Percentiles rank a stretch among this genome's conserved stretches.
Evolutionary conservation across 257 asterid species (phyloP).

Genomic region (Petunia axillaris): DNA sequence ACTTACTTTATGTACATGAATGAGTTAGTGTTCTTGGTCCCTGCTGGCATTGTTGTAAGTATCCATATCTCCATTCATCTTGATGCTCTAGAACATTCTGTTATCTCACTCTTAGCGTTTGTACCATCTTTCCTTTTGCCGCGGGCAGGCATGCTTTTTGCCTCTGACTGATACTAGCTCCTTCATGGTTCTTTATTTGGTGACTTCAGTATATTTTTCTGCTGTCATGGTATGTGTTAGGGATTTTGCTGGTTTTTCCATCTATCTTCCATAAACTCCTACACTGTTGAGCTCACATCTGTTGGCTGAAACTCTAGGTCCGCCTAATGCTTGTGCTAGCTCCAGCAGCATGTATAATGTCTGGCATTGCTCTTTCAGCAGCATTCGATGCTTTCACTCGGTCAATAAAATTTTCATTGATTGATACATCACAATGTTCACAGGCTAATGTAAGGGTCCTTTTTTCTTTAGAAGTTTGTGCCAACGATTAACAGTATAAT

Average conservation of each 20-base stretch:
- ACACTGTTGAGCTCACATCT: not conserved
- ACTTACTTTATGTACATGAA: conserved; percentile 98
- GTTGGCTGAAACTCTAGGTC: conserved; percentile 59
- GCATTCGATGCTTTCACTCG: conserved; percentile 87
- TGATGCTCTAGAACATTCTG: conserved; percentile 12
- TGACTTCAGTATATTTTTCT: conserved; percentile 95
- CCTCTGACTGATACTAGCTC: conserved; percentile 99
- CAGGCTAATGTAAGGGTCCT: conserved; percentile 57
- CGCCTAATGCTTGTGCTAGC: conserved; percentile 99
- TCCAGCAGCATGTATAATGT: conserved; percentile 99
- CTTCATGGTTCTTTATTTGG: conserved; percentile 87
- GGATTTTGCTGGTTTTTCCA: conserved; percentile 1
- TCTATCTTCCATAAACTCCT: not conserved
- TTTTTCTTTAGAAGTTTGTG: not conserved
- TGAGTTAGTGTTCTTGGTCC: conserved; percentile 95
- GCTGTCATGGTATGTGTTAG: conserved; percentile 86
- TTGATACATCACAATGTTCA: conserved; percentile 24
- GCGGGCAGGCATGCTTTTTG: conserved; percentile 88
- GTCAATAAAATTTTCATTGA: conserved; percentile 74
- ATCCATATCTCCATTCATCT: conserved; percentile 24
- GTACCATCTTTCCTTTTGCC: conserved; percentile 29
- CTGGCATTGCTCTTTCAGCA: conserved; percentile 98
- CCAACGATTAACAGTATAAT: not conserved
- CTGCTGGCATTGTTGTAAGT: conserved; percentile 98
- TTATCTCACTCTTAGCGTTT: conserved; percentile 10